Conservation (phyloP, 2,329 filamentous ascomycete genomes). For the Monosporascus ibericus region DNA sequence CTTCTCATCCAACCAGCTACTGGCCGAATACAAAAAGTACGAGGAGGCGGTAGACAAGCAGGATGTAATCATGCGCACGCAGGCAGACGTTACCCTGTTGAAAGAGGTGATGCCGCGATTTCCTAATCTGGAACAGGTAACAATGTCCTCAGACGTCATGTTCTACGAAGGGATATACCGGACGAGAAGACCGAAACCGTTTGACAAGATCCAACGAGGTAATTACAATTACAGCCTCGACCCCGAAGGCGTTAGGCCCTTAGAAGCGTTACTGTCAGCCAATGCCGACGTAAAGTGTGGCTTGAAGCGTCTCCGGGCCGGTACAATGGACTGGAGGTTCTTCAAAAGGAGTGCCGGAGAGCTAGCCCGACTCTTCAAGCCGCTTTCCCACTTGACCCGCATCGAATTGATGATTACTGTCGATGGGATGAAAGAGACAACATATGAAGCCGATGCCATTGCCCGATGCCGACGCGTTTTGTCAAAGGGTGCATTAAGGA, state of each 20-base stretch:
- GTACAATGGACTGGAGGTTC: constrained; percentile 17
- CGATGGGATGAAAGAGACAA: constrained; percentile 4
- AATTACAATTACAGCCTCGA: neutral
- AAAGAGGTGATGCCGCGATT: constrained; percentile 17
- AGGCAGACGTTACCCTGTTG: constrained; percentile 11
- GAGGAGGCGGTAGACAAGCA: constrained; percentile 9
- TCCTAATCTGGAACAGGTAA: constrained; percentile 13
- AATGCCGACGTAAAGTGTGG: constrained; percentile 9
- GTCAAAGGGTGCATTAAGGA: constrained; percentile 13
- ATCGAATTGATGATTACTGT: constrained; percentile 16
- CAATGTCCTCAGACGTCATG: constrained; percentile 10
- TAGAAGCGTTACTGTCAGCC: constrained; percentile 19
- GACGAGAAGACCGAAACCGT: constrained; percentile 7
- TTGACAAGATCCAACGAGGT: constrained; percentile 3
- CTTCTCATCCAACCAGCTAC: constrained; percentile 3
- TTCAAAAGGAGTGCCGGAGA: constrained; percentile 12
- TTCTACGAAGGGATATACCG: constrained; percentile 7
- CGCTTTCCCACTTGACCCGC: constrained; percentile 15
- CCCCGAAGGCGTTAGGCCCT: constrained; percentile 14
- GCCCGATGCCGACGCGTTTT: constrained; percentile 11
- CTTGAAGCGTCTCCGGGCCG: constrained; percentile 13
- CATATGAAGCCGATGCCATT: constrained; percentile 3
- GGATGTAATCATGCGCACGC: constrained; percentile 6
- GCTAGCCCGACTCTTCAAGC: constrained; percentile 12
- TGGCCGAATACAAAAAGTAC: constrained; percentile 14